phyloP scores from a whole-genome alignment of 352 stramenopile genomes.

The Pythium phragmitis region DNA sequence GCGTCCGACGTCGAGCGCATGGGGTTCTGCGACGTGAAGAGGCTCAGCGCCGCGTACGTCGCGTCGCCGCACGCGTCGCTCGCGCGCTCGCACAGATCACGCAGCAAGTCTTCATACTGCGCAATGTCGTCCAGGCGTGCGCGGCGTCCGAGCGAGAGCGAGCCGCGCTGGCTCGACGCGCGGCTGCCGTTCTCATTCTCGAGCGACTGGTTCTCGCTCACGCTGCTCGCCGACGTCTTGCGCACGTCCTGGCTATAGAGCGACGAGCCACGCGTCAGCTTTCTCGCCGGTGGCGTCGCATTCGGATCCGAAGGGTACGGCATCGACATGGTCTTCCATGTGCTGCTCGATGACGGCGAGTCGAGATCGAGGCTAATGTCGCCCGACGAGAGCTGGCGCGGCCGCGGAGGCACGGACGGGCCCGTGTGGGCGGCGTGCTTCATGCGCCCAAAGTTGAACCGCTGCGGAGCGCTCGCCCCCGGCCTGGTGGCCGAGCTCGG shows the following conservation, averaged over 20 bases:
- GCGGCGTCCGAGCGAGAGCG: conserved; percentile 30
- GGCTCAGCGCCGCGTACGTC: conserved; percentile 58
- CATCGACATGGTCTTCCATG: conserved; percentile 7
- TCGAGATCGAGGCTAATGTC: conserved; percentile 1
- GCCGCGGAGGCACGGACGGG: conserved; percentile 1
- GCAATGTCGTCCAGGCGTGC: conserved; percentile 32
- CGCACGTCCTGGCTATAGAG: conserved; percentile 3
- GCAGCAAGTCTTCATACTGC: conserved; percentile 52
- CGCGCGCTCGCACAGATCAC: conserved; percentile 53
- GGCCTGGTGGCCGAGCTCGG: conserved; percentile 15
- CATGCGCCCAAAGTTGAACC: conserved; percentile 25
- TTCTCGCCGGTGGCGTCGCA: neutral
- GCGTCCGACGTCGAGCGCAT: neutral
- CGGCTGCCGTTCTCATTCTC: conserved; percentile 2
- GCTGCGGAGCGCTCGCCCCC: neutral
- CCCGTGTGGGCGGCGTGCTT: conserved; percentile 4
- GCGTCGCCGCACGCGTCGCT: conserved; percentile 33
- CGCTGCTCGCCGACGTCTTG: conserved; percentile 4
- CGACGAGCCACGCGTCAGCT: neutral
- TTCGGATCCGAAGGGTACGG: neutral
- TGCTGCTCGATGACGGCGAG: neutral
- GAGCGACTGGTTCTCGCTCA: conserved; percentile 32
- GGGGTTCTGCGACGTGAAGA: conserved; percentile 35
- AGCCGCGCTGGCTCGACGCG: neutral
- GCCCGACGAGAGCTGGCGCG: conserved; percentile 14